A percentile compares a stretch with the other conserved stretches of the same genome.
These are phyloP conservation scores for Lasiosphaeria ovina DNA, from an alignment of 495 filamentous ascomycete genomes.

Conservation along the genomic window DNA sequence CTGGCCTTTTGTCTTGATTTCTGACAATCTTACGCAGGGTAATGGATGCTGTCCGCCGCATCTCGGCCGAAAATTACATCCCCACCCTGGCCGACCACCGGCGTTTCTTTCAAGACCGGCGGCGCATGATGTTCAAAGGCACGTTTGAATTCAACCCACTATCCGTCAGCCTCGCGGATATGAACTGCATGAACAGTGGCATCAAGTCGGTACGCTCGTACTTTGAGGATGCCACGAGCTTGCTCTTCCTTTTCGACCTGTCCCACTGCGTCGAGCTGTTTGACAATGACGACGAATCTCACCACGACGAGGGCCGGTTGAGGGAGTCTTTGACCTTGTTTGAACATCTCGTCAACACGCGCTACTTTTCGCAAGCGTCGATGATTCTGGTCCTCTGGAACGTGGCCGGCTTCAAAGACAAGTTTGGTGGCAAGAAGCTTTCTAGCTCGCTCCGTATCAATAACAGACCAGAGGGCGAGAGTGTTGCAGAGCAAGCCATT, in stretches of 20 bases:
- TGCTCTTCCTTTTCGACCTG: constrained; percentile 9
- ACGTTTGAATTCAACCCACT: constrained; percentile 12
- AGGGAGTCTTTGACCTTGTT: not conserved
- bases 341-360: not conserved
- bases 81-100: constrained; percentile 16
- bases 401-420: constrained; percentile 6
- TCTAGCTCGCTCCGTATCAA: not conserved
- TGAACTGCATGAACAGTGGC: not conserved
- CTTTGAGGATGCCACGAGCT: not conserved
- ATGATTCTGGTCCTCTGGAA: constrained; percentile 9
- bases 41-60: constrained; percentile 11
- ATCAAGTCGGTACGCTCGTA: not conserved
- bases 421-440: not conserved
- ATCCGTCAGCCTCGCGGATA: constrained; percentile 10
- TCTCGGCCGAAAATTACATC: constrained; percentile 3
- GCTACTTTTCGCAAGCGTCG: not conserved
- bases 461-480: not conserved
- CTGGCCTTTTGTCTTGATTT: not conserved
- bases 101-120: constrained; percentile 2
- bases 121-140: not conserved
- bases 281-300: not conserved
- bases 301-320: not conserved
- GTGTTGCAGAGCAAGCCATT: constrained; percentile 2
- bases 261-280: constrained; percentile 5
- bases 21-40: constrained; percentile 4